A percentile compares a stretch with the other conserved stretches of the same genome.
phyloP scores from a whole-genome alignment of 1,284 basidiomycete species.

The Melampsora americana region DNA sequence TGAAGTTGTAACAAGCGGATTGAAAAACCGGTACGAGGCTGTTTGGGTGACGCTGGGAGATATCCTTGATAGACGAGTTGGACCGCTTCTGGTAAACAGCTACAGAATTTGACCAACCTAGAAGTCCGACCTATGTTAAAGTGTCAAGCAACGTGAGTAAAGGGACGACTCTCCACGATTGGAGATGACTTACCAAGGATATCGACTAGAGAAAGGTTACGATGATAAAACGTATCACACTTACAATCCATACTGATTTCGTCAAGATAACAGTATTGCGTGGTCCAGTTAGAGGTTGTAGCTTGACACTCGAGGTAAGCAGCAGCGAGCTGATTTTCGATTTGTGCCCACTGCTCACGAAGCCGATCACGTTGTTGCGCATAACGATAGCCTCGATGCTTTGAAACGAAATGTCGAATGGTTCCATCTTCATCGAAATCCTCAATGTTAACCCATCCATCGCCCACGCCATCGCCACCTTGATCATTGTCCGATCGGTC shows the following conservation, averaged over 20 bases:
- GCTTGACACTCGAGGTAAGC: not conserved
- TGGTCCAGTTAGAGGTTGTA: not conserved
- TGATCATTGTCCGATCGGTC: no score
- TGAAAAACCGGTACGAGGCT: not conserved
- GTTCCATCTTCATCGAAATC: no score
- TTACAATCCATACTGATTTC: not conserved
- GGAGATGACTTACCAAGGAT: not conserved
- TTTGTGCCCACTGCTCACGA: not conserved
- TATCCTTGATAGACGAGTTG: not conserved
- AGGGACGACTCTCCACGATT: not conserved
- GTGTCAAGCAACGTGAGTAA: not conserved
- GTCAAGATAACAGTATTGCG: not conserved
- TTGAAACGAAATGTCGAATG: not conserved
- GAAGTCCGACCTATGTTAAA: not conserved
- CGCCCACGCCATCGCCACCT: no score
- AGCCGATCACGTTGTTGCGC: not conserved
- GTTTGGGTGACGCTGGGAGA: not conserved
- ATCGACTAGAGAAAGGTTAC: not conserved
- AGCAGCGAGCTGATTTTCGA: not conserved
- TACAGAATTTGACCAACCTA: not conserved
- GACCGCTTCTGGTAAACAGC: not conserved
- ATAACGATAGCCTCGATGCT: not conserved
- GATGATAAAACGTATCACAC: not conserved
- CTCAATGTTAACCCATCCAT: no score
- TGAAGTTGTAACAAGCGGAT: not conserved